Base-by-base conservation (phyloP, 257 asterid genomes). In the Leonotis leonurus region DNA sequence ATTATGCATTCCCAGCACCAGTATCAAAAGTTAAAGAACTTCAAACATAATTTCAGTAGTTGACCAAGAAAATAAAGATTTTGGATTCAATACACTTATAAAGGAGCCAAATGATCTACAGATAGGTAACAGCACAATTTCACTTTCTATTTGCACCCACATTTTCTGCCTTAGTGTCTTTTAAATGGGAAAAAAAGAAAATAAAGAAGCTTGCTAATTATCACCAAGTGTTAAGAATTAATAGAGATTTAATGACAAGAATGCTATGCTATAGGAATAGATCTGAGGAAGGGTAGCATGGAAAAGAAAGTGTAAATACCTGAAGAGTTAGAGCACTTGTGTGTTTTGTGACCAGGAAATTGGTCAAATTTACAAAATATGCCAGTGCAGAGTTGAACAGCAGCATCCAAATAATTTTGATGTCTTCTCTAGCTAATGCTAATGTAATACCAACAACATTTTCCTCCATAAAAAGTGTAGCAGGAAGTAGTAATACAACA, bases 241-340 rank as follows among this genome's bases (percentile, higher is more conserved):
- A 33, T 10, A 0, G 29, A n/a, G 50, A 69, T 40, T 20, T 0
- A 1, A 14, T 49, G 32, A 29, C 25, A 32, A 11, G 6, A 70
- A 29, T 3, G 24, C 21, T 27, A 25, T 24, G 25, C n/a, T 20
- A 8, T 18, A 10, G 30, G 60, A 26, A 53, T n/a, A 46, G 35
- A 49, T 10, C 9, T 1, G 6, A 14, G 9, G 32, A 17, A 45
- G 56, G 24, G 16, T 64, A 32, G 35, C 36, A 55, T 33, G 39
- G 20, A 61, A 61, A 60, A 40, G 45, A 71, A 56, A 22, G 3
- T 18, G 52, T 57, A 22, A 51, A 50, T 77, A 90, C 98, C 98
- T 90, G 98, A 73, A 90, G 95, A 40, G 98, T 90, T 49, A 90
- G 75, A 53, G 98, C 94, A 75, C 98, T 90, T 63, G 98, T 90